Evolutionary conservation across 768 basidiomycete genomes (phyloP), one percentile per base, ranked within the genome.

Genomic region (Suillus placidus): DNA sequence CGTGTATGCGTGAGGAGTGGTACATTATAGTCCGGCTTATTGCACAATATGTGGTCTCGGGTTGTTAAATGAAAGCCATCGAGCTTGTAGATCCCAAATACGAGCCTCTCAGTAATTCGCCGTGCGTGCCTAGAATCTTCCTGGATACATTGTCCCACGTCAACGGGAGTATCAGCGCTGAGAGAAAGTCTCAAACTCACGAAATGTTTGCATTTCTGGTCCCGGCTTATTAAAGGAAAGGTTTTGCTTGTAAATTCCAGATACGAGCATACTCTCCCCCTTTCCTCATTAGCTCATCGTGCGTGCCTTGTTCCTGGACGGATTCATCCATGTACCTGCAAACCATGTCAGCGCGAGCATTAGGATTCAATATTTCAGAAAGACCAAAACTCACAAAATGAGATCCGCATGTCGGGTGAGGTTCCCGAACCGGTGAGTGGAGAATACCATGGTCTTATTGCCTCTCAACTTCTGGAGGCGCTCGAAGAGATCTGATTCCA

Each of bases 401-500:
- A 89, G 73, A 76, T 91, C 89, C 0, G 90, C 90, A 70, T 89
- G 84, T 9, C 88, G 80, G 1, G 90, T 92, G 13, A 91, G 77
- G 65, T 88, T 91, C 10, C 89, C 90, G 70, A 82, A 84, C 43
- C 76, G 62, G 32, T 78, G 92, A 0, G 89, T 89, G 1, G 91
- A 92, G 72, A 92, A 92, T 30, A 93, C 74, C 92, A 93, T 91
- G 1, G 92, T 93, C 75, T 91, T 93, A 73, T 83, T 88, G 18
- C 89, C 90, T 52, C 91, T 82, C 23, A 91, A 72, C 12, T 81
- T 77, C n/a, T 88, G 85, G 34, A 93, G 78, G 52, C 91, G 81
- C 67, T 89, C 85, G 63, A 94, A 94, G 9, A 93, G 78, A 70
- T 93, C 84, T 85, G 62, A 23, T 5, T 35, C 4, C 6, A 34